These are phyloP conservation scores for Urochloa ruziziensis DNA, from an alignment of 176 grass and related monocot species.

Conservation along the genomic window DNA sequence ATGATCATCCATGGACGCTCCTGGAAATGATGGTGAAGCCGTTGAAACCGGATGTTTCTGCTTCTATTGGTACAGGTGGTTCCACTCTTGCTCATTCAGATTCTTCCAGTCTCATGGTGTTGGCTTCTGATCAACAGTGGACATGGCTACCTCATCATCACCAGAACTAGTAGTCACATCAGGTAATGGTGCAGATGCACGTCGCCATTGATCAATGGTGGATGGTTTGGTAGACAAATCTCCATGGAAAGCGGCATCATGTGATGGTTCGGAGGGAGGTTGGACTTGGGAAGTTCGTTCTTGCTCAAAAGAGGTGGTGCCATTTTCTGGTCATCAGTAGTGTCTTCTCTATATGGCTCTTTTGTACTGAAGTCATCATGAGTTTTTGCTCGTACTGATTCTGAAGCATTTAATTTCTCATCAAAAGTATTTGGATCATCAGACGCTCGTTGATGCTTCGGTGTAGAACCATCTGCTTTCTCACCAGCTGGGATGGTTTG, in stretches of 20 bases:
- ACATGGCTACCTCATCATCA: background rate
- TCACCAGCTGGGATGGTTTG: constrained; percentile 15
- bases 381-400: constrained; percentile 3
- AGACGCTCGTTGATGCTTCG: constrained; percentile 25
- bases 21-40: constrained; percentile 9
- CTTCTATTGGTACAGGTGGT: constrained; percentile 10
- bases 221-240: constrained; percentile 23
- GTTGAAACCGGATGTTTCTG: constrained; percentile 23
- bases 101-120: background rate
- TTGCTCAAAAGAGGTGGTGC: background rate
- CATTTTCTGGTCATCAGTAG: constrained; percentile 22
- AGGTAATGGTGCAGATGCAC: constrained; percentile 2
- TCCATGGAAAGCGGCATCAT: constrained; percentile 21
- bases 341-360: constrained; percentile 19
- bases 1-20: background rate
- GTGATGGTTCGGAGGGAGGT: constrained; percentile 12
- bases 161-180: constrained; percentile 2
- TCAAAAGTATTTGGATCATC: constrained; percentile 10
- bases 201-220: constrained; percentile 29
- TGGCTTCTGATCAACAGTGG: constrained; percentile 20
- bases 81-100: constrained; percentile 9
- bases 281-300: constrained; percentile 20
- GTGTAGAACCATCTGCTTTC: constrained; percentile 23
- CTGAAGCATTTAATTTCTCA: constrained; percentile 13
- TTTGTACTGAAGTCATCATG: background rate